phyloP scores from a whole-genome alignment of 495 filamentous ascomycete species.

The Letharia columbiana region DNA sequence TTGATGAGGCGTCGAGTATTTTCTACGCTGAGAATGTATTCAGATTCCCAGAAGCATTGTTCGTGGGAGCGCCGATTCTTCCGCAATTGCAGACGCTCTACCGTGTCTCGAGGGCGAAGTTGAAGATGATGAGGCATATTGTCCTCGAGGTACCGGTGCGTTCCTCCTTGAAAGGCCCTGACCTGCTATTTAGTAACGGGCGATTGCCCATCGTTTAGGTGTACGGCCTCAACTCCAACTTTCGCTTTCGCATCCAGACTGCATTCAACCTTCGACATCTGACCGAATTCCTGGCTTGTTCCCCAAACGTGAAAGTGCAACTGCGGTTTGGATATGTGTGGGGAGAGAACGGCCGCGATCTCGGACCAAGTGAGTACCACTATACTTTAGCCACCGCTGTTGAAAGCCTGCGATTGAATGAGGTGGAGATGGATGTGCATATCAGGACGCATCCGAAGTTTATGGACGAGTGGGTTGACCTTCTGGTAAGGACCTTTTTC shows the following conservation, averaged over 20 bases:
- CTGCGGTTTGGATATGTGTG: background rate
- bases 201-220: conserved; percentile 1
- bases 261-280: conserved; percentile 1
- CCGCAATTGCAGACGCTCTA: background rate
- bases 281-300: background rate
- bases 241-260: background rate
- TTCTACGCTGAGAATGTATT: conserved; percentile 15
- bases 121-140: conserved; percentile 5
- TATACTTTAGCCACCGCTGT: background rate
- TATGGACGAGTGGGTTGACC: conserved; percentile 5
- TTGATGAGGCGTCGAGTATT: background rate
- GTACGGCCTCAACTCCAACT: background rate
- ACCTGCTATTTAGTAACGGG: background rate
- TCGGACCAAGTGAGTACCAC: background rate
- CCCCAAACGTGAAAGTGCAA: background rate
- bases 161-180: background rate
- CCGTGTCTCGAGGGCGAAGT: background rate
- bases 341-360: background rate
- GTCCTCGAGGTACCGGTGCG: conserved; percentile 11
- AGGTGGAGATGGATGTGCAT: conserved; percentile 4
- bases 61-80: conserved; percentile 10
- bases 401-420: background rate
- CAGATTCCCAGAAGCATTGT: background rate
- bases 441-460: conserved; percentile 8
- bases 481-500: background rate